phyloP scores from a whole-genome alignment of 352 stramenopile species.

The Pythium coloratum region DNA sequence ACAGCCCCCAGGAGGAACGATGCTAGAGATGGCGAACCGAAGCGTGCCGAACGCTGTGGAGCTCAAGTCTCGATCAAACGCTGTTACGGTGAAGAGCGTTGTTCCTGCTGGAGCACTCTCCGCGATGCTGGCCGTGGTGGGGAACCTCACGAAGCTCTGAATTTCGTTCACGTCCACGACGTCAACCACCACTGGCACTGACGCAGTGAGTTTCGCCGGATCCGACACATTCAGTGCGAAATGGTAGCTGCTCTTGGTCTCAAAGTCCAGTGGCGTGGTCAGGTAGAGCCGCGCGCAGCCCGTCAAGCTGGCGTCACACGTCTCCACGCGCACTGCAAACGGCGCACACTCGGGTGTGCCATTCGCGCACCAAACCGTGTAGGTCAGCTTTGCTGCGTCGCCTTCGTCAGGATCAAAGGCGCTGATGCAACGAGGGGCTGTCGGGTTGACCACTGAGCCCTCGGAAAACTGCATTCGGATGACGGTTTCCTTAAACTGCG shows the following conservation, averaged over 20 bases:
- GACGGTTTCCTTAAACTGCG: conserved; percentile 35
- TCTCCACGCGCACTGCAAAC: conserved; percentile 41
- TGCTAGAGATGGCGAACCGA: conserved; percentile 31
- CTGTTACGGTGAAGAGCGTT: conserved; percentile 32
- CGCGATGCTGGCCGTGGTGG: conserved; percentile 24
- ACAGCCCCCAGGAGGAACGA: conserved; percentile 32
- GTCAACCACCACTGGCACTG: conserved; percentile 31
- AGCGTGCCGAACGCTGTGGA: conserved; percentile 36
- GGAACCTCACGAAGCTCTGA: conserved; percentile 39
- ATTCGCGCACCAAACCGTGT: conserved; percentile 38
- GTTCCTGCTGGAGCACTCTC: conserved; percentile 36
- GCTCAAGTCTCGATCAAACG: conserved; percentile 41
- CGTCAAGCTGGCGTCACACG: conserved; percentile 35
- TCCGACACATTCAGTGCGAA: conserved; percentile 42
- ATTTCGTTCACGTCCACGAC: conserved; percentile 57
- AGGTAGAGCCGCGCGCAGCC: conserved; percentile 46
- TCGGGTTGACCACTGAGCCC: conserved; percentile 23
- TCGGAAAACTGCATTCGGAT: conserved; percentile 43
- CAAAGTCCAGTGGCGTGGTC: conserved; percentile 39
- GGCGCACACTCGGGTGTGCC: conserved; percentile 30
- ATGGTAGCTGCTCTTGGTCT: conserved; percentile 37
- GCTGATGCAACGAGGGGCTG: conserved; percentile 38
- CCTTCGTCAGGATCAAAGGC: conserved; percentile 47
- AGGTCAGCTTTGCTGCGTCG: conserved; percentile 38
- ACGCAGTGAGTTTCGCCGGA: conserved; percentile 23